Evolutionary conservation across 305 asterid genomes (phyloP).

Genomic region (Fraxinus dipetala): DNA sequence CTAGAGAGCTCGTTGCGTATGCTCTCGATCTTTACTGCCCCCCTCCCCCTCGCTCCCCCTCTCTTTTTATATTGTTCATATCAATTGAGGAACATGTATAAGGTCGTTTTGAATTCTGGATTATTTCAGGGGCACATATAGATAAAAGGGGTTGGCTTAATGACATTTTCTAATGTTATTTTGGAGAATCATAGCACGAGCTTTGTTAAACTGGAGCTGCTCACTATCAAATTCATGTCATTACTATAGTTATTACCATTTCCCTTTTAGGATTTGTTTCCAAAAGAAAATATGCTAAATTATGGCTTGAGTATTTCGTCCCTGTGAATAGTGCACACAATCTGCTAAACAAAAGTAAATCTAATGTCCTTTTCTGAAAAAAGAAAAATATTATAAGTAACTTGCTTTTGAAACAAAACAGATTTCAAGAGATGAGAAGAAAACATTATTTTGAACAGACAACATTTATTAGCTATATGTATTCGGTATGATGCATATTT

Average conservation of each 20-base stretch:
- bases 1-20: conserved; percentile 84
- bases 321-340: not conserved
- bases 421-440: not conserved
- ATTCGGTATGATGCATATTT: not conserved
- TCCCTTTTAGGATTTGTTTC: not conserved
- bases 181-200: not conserved
- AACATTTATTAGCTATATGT: not conserved
- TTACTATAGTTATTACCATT: not conserved
- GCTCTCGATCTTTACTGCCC: conserved; percentile 18
- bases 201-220: not conserved
- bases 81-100: not conserved
- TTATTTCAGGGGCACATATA: not conserved
- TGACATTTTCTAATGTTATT: conserved; percentile 10
- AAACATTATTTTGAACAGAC: not conserved
- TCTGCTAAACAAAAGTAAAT: not conserved
- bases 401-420: conserved; percentile 3
- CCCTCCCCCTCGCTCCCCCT: not conserved
- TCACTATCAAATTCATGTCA: conserved; percentile 1
- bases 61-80: not conserved
- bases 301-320: not conserved
- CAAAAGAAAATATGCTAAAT: not conserved
- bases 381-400: not conserved
- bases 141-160: not conserved
- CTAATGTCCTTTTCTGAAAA: not conserved
- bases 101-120: conserved; percentile 10